Base-by-base conservation (phyloP, 2,329 filamentous ascomycete species). In the Fusarium sacchari region DNA sequence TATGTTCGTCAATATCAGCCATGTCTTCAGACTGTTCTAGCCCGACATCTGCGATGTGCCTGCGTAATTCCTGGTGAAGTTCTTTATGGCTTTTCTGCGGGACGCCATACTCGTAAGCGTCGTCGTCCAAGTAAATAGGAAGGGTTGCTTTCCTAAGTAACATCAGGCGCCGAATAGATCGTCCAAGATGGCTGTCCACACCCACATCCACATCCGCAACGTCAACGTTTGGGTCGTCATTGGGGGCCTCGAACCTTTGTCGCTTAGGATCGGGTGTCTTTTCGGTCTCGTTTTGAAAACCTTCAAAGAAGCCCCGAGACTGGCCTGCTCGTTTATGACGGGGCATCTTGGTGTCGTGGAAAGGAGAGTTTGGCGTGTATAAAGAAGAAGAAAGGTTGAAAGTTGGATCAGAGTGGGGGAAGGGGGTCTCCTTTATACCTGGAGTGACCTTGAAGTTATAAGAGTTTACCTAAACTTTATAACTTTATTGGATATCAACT, bases 401-500 rank as follows among this genome's bases (percentile, higher is more conserved):
- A n/a, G 32, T 37, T 22, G 49, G 12, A 53, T 26, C 13, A 37
- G 7, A 17, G 24, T 12, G 3, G 18, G 32, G 7, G 13, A 1
- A 26, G 22, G 13, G 9, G 17, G 5, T 1, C n/a, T 13, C 5
- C 4, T 26, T 37, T 28, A 53, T 37, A 53, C 18, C 18, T 37
- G 9, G 37, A 50, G 11, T 18, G 28, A 50, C 28, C 32, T 17
- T 24, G 12, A 18, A 18, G 22, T 30, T 32, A 50, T 18, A 2
- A 50, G 18, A 50, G 15, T 49, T 32, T 18, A 49, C 15, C 46
- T n/a, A n/a, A 49, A n/a, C 46, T 2, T 32, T 32, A 49, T 2
- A 2, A 49, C 11, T 32, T 49, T n/a, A 49, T 13, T n/a, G 3
- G 11, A 32, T 13, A 18, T n/a, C 2, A n/a, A 3, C 14, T 0